Evolutionary conservation across 192 early-diverging fungal species (phyloP), one percentile per base, ranked within the genome.

Genomic region (Coemansia sp.): DNA sequence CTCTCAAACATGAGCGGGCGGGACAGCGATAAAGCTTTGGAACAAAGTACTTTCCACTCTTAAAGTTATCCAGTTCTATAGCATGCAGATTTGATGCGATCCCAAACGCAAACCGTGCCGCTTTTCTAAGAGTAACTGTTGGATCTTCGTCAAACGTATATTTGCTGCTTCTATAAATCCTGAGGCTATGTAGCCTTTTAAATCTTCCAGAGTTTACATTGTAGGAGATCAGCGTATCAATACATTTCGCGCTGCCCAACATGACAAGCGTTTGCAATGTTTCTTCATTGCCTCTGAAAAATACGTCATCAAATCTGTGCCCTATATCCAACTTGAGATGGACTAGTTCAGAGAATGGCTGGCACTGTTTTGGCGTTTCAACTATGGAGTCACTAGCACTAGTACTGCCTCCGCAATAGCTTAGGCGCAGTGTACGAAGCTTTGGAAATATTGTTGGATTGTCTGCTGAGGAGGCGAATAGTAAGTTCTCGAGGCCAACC

Each of bases 261-360:
- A 64, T 64, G 4, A 55, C 62, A 4, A 64, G 20, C 5, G 53
- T 55, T 46, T 64, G 20, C 7, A 64, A 9, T 9, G 62, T 64
- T 2, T 14, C 52, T 19, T 36, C 14, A 22, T 54, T 64, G 35
- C 62, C 62, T 64, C 62, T 40, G 1, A 64, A 64, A 41, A 64
- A 55, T 32, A 53, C 46, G 38, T 64, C 62, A 20, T 13, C 52
- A 41, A 64, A 53, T 4, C 22, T 38, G 19, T 55, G 33, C 3
- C 35, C 35, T 53, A 64, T 55, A 13, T 64, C 62, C 5, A 64
- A 32, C 14, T 17, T 45, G 13, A 45, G 42, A 17, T 45, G 42
- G 5, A 17, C 42, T 13, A 45, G 15, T 17, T 7, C 42, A 13
- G 42, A 13, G 15, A 45, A 45, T 5, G 13, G 42, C 17, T 45